Percentiles rank a stretch among this genome's conserved stretches.
These are phyloP conservation scores for Dianthus caryophyllus DNA, from an alignment of 148 eudicot species.

Conservation along the genomic window DNA sequence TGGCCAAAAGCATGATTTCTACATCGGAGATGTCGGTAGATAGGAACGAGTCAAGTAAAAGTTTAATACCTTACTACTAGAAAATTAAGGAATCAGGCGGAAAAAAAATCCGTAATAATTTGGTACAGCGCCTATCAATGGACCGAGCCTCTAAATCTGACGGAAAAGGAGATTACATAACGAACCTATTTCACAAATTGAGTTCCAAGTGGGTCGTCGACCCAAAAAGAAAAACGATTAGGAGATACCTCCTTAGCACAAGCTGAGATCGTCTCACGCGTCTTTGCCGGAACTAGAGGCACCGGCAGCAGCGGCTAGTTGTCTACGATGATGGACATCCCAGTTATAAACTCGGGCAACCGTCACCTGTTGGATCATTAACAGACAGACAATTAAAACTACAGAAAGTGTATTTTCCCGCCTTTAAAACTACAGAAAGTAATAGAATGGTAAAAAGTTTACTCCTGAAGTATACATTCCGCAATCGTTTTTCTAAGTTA, in stretches of 20 bases:
- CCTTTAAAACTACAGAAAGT: no score
- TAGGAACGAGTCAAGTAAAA: constrained; percentile 5
- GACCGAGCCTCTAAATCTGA: background rate
- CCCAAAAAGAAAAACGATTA: constrained; percentile 9
- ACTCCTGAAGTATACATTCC: no score
- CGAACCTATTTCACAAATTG: constrained; percentile 11
- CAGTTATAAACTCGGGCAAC: constrained; percentile 93
- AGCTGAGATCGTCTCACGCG: constrained; percentile 29
- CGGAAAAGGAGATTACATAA: constrained; percentile 15
- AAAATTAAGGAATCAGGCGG: background rate
- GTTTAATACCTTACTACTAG: background rate
- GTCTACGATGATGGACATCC: constrained; percentile 90
- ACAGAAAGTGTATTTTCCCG: no score
- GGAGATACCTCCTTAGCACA: constrained; percentile 19
- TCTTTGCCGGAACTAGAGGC: constrained; percentile 30
- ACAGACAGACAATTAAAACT: background rate
- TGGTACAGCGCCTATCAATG: constrained; percentile 5
- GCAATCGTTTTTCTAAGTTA: no score
- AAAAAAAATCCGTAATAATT: constrained; percentile 1
- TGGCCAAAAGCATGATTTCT: constrained; percentile 1
- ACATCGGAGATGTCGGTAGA: constrained; percentile 13
- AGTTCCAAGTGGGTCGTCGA: background rate
- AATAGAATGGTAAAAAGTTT: no score
- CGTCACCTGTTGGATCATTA: constrained; percentile 53
- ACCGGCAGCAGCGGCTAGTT: constrained; percentile 40